Conservation (phyloP, 768 basidiomycete genomes). For the Ramaria rubella region DNA sequence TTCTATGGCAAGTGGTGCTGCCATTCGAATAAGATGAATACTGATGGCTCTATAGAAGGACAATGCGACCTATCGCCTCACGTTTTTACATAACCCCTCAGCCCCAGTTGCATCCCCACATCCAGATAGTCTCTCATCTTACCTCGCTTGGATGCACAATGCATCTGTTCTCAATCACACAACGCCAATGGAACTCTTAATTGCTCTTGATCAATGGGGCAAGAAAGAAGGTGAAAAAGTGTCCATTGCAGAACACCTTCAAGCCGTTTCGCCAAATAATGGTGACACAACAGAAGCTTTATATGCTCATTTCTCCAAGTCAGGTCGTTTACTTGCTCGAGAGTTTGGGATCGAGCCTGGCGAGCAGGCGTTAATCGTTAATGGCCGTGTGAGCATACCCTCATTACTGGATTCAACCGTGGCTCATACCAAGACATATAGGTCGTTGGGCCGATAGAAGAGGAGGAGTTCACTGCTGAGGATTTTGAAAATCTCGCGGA, state of each 20-base stretch:
- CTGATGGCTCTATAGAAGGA: conserved; percentile 29
- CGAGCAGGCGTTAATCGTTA: conserved; percentile 60
- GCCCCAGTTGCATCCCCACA: conserved; percentile 10
- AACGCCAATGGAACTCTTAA: conserved; percentile 34
- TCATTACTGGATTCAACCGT: conserved; percentile 9
- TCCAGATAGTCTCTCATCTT: conserved; percentile 33
- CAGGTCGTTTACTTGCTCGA: conserved; percentile 43
- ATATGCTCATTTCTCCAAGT: conserved; percentile 38
- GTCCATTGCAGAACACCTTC: conserved; percentile 21
- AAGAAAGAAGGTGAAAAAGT: not conserved
- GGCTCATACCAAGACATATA: conserved; percentile 26
- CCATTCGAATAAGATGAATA: not conserved
- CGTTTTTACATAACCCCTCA: conserved; percentile 71
- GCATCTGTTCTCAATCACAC: conserved; percentile 33
- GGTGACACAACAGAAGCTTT: conserved; percentile 24
- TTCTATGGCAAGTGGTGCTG: conserved; percentile 47
- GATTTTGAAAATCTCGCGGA: conserved; percentile 68
- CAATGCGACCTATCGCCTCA: conserved; percentile 49
- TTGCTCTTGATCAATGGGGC: conserved; percentile 29
- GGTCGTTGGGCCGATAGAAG: conserved; percentile 70
- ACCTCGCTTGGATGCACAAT: conserved; percentile 47
- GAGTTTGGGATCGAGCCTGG: conserved; percentile 56
- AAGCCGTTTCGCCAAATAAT: conserved; percentile 15
- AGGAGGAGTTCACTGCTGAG: conserved; percentile 51
- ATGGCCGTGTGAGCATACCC: conserved; percentile 64